Evolutionary conservation across 2,329 filamentous ascomycete species (phyloP).

Genomic region (Aspergillus texensis): DNA sequence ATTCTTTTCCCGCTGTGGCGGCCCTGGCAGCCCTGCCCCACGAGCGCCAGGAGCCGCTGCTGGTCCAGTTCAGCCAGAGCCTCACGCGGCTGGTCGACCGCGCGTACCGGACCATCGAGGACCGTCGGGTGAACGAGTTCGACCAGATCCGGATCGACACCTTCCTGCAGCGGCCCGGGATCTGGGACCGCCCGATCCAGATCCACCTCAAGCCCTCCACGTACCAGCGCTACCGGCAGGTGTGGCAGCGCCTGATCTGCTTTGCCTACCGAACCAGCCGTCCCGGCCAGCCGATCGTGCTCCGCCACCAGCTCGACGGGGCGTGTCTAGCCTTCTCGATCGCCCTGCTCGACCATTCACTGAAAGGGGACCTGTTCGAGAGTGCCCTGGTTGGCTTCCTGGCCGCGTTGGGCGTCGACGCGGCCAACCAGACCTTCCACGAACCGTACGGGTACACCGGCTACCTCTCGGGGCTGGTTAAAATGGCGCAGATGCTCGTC

Average conservation of each 20-base stretch:
- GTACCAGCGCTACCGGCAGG: background rate
- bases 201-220: background rate
- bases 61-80: too few relatives aligned
- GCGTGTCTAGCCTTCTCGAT: constrained; percentile 2
- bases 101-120: too few relatives aligned
- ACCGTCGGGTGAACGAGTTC: constrained; percentile 8
- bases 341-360: background rate
- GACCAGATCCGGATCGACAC: constrained; percentile 7
- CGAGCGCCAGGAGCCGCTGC: too few relatives aligned
- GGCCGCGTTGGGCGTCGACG: background rate
- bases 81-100: too few relatives aligned
- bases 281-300: background rate
- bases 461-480: constrained; percentile 6
- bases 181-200: constrained; percentile 5
- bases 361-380: constrained; percentile 3
- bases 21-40: too few relatives aligned
- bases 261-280: too few relatives aligned
- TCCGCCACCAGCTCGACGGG: constrained; percentile 1
- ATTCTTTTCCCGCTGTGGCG: too few relatives aligned
- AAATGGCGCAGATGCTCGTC: constrained; percentile 11
- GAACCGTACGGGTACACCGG: constrained; percentile 5
- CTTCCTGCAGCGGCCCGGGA: background rate
- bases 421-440: background rate
- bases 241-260: too few relatives aligned
- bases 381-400: constrained; percentile 4